Conservation (phyloP, 169 alveolate species). For the Eimeria praecox region DNA sequence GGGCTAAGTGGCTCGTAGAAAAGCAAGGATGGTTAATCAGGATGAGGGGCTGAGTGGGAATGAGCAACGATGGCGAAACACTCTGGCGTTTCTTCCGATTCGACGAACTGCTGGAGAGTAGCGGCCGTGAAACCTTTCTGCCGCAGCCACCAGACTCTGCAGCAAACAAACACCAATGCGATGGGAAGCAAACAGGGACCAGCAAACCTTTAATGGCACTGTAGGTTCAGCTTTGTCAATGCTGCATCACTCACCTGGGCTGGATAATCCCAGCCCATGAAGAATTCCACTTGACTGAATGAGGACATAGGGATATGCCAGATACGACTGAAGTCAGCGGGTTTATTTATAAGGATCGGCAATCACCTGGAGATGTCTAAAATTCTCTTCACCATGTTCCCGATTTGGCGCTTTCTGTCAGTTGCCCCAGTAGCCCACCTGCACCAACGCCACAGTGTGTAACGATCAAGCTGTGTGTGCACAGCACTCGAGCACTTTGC, state of each 20-base stretch:
- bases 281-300: neutral
- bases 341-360: neutral
- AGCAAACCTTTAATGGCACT: neutral
- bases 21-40: neutral
- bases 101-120: conserved; percentile 62
- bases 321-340: neutral
- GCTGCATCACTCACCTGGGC: neutral
- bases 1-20: neutral
- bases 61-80: conserved; percentile 63
- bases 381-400: conserved; percentile 68
- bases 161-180: too few species aligned
- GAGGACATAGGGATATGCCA: neutral
- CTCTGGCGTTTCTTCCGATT: conserved; percentile 68
- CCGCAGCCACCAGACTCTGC: conserved; percentile 77
- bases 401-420: conserved; percentile 51
- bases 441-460: conserved; percentile 3
- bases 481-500: neutral
- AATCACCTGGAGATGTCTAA: conserved; percentile 71
- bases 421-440: conserved; percentile 81
- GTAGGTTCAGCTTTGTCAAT: neutral
- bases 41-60: conserved; percentile 25
- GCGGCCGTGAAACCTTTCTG: conserved; percentile 69
- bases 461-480: neutral
- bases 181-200: neutral
- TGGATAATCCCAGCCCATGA: neutral